phyloP scores from a whole-genome alignment of 306 rosid genomes.

The Biancaea sappan region DNA sequence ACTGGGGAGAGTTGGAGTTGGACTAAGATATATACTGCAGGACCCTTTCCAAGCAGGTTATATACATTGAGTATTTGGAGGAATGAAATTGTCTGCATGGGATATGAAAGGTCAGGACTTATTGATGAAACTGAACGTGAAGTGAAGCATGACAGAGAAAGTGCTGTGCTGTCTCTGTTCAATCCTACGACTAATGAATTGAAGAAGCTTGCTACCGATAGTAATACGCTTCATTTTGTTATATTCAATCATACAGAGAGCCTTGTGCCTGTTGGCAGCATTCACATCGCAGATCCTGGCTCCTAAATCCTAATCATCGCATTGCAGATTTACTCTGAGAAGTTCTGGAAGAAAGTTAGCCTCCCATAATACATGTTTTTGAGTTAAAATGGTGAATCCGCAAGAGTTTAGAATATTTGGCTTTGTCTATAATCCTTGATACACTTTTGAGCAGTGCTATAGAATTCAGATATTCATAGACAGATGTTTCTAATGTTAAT shows the following conservation, averaged over 20 bases:
- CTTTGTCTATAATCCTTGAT: neutral
- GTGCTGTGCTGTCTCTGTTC: neutral
- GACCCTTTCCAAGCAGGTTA: constrained; percentile 18
- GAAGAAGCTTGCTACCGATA: neutral
- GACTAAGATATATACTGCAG: constrained; percentile 25
- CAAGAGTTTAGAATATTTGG: neutral
- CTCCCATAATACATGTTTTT: neutral
- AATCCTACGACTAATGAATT: constrained; percentile 6
- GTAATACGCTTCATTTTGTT: neutral
- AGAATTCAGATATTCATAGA: no score
- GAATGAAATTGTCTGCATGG: constrained; percentile 24
- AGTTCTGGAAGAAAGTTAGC: neutral
- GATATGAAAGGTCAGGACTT: no score
- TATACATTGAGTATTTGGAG: constrained; percentile 21
- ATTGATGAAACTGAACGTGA: neutral
- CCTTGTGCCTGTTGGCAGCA: constrained; percentile 14
- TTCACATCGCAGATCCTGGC: neutral
- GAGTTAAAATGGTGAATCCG: neutral
- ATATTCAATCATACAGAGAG: constrained; percentile 13
- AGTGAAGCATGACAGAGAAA: neutral
- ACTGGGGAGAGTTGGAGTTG: neutral
- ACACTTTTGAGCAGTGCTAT: neutral
- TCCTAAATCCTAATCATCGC: neutral
- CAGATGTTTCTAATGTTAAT: neutral
- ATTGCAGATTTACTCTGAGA: neutral